Conservation (phyloP, 129 eudicot species). For the Arctium lappa region DNA sequence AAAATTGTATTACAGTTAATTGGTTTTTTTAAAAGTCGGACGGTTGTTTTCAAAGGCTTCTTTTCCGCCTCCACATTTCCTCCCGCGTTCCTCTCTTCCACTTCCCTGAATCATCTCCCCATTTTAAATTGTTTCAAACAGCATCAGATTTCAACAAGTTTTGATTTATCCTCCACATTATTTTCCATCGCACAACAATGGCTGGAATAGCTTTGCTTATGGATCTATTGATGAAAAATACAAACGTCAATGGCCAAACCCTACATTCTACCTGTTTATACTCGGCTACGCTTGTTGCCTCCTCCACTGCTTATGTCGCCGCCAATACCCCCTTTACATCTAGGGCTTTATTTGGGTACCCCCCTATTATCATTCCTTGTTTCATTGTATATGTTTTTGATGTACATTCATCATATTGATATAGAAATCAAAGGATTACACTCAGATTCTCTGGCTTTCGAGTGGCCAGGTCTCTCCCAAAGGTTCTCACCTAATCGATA, state of each 20-base stretch:
- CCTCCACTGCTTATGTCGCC: constrained; percentile 52
- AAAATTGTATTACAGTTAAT: too few relatives aligned
- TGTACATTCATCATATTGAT: too few relatives aligned
- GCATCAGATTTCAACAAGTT: neutral
- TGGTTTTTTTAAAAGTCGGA: too few relatives aligned
- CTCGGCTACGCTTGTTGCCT: constrained; percentile 54
- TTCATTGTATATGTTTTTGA: neutral
- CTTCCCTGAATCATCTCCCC: too few relatives aligned
- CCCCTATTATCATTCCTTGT: neutral
- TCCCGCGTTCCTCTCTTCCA: too few relatives aligned
- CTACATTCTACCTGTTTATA: constrained; percentile 49
- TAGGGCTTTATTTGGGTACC: constrained; percentile 65
- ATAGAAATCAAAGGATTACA: too few relatives aligned
- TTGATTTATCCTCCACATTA: neutral
- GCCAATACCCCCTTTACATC: constrained; percentile 48
- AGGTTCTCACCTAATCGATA: too few relatives aligned
- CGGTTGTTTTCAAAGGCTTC: too few relatives aligned
- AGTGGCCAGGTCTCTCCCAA: too few relatives aligned
- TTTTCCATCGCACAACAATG: constrained; percentile 27
- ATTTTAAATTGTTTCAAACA: neutral
- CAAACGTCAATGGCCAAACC: constrained; percentile 34
- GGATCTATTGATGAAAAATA: constrained; percentile 60
- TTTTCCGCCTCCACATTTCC: too few relatives aligned
- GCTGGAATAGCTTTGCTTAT: constrained; percentile 57
- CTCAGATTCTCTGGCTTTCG: too few relatives aligned